These are phyloP conservation scores for Microbotryum saponariae DNA, from an alignment of 1,284 basidiomycete genomes.

Conservation along the genomic window DNA sequence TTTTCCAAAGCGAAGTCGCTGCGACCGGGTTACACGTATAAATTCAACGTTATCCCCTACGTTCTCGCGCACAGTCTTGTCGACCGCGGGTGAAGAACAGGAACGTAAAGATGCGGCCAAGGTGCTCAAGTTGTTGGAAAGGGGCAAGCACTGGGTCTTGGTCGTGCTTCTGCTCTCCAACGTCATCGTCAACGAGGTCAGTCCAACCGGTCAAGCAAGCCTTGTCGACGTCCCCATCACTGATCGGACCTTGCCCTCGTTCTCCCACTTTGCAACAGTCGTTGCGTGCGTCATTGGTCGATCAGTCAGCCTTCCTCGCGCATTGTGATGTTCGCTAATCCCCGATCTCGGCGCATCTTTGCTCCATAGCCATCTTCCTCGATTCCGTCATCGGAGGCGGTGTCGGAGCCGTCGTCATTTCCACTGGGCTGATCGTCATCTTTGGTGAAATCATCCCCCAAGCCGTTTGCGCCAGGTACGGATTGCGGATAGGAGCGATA, in stretches of 20 bases:
- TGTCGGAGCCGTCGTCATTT: slow-evolving; percentile 21
- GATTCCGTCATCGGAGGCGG: slow-evolving; percentile 62
- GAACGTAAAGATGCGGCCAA: slow-evolving; percentile 38
- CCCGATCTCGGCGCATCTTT: slow-evolving; percentile 9
- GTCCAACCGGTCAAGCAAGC: slow-evolving; percentile 60
- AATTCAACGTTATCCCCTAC: slow-evolving; percentile 59
- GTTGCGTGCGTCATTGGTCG: not conserved
- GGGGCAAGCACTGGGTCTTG: slow-evolving; percentile 39
- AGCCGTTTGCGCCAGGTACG: slow-evolving; percentile 75
- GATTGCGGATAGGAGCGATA: slow-evolving; percentile 81
- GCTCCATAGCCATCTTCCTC: slow-evolving; percentile 66
- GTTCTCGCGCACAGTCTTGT: slow-evolving; percentile 51
- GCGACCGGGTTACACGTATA: too few species aligned
- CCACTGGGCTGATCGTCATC: slow-evolving; percentile 31
- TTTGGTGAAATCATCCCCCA: slow-evolving; percentile 31
- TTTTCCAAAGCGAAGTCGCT: too few species aligned
- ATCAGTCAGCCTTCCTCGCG: slow-evolving; percentile 3
- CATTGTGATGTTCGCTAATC: not conserved
- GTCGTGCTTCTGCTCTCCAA: slow-evolving; percentile 43
- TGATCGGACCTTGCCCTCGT: not conserved
- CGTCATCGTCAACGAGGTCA: slow-evolving; percentile 44
- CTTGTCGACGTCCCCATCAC: slow-evolving; percentile 61
- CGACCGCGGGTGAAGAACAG: slow-evolving; percentile 41
- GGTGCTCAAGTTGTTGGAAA: slow-evolving; percentile 42
- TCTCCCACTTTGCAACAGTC: slow-evolving; percentile 1